Evolutionary conservation across 2,329 filamentous ascomycete genomes (phyloP).

Genomic region (Hawksworthiomyces lignivorus): DNA sequence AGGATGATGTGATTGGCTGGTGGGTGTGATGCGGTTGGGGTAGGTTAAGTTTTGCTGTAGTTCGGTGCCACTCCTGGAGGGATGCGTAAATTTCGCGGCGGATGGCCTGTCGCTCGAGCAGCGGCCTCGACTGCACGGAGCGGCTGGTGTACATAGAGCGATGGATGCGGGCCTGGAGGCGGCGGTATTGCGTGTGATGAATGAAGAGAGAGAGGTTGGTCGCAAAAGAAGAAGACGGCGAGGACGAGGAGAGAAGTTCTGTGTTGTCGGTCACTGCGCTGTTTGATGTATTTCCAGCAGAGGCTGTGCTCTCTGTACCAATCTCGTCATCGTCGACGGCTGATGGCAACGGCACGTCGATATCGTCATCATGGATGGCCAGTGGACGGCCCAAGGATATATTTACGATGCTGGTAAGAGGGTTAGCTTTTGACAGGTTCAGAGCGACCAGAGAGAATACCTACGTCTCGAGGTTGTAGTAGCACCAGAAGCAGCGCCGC

Average conservation of each 20-base stretch:
- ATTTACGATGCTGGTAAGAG: not conserved
- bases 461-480: slow-evolving; percentile 6
- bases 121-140: slow-evolving; percentile 1
- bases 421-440: too few relatives aligned
- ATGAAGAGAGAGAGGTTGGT: not conserved
- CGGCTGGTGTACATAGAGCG: slow-evolving; percentile 6
- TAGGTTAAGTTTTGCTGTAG: not conserved
- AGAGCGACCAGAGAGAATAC: not conserved
- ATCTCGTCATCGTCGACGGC: not conserved
- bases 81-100: not conserved
- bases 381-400: slow-evolving; percentile 3
- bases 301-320: not conserved
- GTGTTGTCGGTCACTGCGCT: not conserved
- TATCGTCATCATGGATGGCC: slow-evolving; percentile 6
- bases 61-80: slow-evolving; percentile 1
- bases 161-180: slow-evolving; percentile 5
- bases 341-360: not conserved
- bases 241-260: too few relatives aligned
- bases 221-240: too few relatives aligned
- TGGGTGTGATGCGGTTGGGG: not conserved
- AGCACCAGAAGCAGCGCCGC: slow-evolving; percentile 6
- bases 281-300: not conserved
- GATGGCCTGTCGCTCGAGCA: not conserved
- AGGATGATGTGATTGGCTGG: not conserved
- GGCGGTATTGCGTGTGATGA: slow-evolving; percentile 1